Evolutionary conservation across 768 basidiomycete genomes (phyloP), one percentile per base, ranked within the genome.

Genomic region (Tephrocybe sp.): DNA sequence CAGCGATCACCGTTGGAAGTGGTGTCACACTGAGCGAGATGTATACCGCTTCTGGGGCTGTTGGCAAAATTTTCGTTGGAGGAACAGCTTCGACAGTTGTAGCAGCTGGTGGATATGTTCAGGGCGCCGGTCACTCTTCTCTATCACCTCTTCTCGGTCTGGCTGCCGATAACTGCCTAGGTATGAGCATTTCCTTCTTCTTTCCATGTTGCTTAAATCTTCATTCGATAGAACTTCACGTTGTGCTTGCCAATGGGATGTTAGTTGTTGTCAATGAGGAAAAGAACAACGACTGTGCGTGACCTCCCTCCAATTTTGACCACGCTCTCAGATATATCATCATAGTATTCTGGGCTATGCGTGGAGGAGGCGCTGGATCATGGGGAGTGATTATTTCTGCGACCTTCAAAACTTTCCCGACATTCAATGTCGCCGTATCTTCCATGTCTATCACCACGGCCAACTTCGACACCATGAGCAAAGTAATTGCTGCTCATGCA

Each of bases 341-440:
- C n/a, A n/a, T 45, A 65, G 60, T 64, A 22, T 66, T 63, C 44
- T 66, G 56, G 56, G 62, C 64, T 29, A 42, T 64, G 16, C 57
- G 64, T 0, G 63, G 63, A 15, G 63, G 64, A 34, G 64, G 63
- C 16, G 50, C 60, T 9, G 70, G 70, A 8, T 67, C 62, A 30
- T 73, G 67, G 69, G 70, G 69, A 18, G 62, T 71, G n/a, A 63
- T 72, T 34, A 56, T 69, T 21, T 64, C 66, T 19, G 65, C 66
- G 0, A 72, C 69, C 5, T 55, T 70, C 57, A 60, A 57, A 23
- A 66, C 67, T 0, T 67, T 56, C 60, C 66, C 69, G 6, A 68
- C 63, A 24, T 70, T 72, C 54, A 58, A 64, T 21, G 59, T 44
- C 10, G 57, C 65, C 18, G 10, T 59, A 12, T 61, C 62, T 30